A percentile compares a stretch with the other conserved stretches of the same genome.
phyloP scores from a whole-genome alignment of 2,329 filamentous ascomycete species.

The Bipolaris cookei region DNA sequence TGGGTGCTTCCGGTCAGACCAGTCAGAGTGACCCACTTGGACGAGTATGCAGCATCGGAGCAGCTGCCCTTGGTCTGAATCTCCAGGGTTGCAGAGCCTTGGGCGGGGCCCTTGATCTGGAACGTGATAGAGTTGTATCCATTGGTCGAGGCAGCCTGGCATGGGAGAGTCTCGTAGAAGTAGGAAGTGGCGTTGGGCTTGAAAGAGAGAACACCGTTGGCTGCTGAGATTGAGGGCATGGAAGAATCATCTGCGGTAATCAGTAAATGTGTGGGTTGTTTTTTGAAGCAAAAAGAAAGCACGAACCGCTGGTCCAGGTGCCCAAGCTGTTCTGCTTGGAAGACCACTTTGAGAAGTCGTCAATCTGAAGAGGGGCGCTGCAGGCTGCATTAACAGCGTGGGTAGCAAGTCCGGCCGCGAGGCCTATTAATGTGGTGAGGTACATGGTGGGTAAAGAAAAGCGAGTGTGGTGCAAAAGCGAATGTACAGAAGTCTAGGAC shows the following conservation, averaged over 20 bases:
- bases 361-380: slow-evolving; percentile 46
- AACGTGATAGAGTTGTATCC: slow-evolving; percentile 59
- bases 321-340: slow-evolving; percentile 47
- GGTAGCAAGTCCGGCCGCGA: slow-evolving; percentile 39
- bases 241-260: slow-evolving; percentile 56
- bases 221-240: slow-evolving; percentile 54
- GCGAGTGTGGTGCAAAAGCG: slow-evolving; percentile 44
- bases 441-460: slow-evolving; percentile 39
- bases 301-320: slow-evolving; percentile 46
- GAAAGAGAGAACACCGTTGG: slow-evolving; percentile 57
- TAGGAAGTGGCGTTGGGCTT: slow-evolving; percentile 58
- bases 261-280: slow-evolving; percentile 1
- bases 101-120: slow-evolving; percentile 54
- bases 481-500: slow-evolving; percentile 48
- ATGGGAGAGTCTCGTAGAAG: slow-evolving; percentile 62
- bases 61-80: slow-evolving; percentile 58
- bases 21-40: slow-evolving; percentile 54
- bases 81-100: slow-evolving; percentile 53
- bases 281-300: too few relatives aligned
- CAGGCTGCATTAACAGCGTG: slow-evolving; percentile 43
- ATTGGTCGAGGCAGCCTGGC: slow-evolving; percentile 54
- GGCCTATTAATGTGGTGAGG: slow-evolving; percentile 39
- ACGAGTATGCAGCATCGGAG: slow-evolving; percentile 51
- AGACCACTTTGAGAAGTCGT: slow-evolving; percentile 49
- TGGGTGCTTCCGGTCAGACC: slow-evolving; percentile 59